phyloP scores from a whole-genome alignment of 768 basidiomycete genomes.

The Clavaria fumosa region DNA sequence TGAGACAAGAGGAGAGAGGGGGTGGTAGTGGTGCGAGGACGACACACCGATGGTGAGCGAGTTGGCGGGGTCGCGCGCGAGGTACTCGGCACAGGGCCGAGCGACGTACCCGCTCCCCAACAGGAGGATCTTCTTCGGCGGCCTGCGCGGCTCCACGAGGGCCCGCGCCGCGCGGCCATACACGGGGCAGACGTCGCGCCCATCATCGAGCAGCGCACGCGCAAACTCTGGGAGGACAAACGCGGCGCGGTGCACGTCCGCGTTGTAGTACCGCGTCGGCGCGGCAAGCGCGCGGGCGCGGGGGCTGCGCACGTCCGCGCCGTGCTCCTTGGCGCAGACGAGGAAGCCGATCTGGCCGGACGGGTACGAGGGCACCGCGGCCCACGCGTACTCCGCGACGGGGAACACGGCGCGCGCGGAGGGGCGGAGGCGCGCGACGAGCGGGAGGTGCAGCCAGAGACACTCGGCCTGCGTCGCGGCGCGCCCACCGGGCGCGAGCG shows the following conservation, averaged over 20 bases:
- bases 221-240: constrained; percentile 93
- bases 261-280: constrained; percentile 74
- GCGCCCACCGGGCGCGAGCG: constrained; percentile 76
- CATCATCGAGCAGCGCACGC: constrained; percentile 56
- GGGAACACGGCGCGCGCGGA: constrained; percentile 67
- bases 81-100: constrained; percentile 89
- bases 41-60: constrained; percentile 66
- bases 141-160: constrained; percentile 22
- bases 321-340: constrained; percentile 65
- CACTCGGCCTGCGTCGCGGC: constrained; percentile 96
- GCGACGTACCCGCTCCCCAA: constrained; percentile 95
- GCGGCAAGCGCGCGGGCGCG: constrained; percentile 58
- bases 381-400: constrained; percentile 78
- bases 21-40: neutral
- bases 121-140: constrained; percentile 60
- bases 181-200: constrained; percentile 51
- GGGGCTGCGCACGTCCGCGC: constrained; percentile 56
- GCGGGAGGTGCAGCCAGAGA: constrained; percentile 82
- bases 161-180: constrained; percentile 52
- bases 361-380: constrained; percentile 96
- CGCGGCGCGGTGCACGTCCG: constrained; percentile 60
- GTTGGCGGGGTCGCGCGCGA: constrained; percentile 69
- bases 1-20: neutral
- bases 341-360: constrained; percentile 97
- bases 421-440: constrained; percentile 62